These are phyloP conservation scores for Euphorbia pulcherrima DNA, from an alignment of 345 rosid genomes.

Conservation along the genomic window DNA sequence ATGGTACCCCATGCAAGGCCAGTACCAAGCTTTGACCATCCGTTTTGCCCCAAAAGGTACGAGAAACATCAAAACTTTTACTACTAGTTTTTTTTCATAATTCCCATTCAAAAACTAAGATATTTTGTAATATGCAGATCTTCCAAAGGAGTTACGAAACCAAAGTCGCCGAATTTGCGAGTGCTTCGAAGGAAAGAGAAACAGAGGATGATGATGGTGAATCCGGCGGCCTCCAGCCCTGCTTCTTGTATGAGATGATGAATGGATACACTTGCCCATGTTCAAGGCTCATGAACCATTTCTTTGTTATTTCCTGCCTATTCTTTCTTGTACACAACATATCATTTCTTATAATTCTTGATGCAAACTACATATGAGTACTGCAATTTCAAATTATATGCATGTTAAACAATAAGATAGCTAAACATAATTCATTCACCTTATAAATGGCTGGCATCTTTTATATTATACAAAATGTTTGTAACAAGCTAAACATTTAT, in stretches of 20 bases:
- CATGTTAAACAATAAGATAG: too few relatives aligned
- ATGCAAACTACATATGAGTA: too few relatives aligned
- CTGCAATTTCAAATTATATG: too few relatives aligned
- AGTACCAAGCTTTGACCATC: constrained; percentile 71
- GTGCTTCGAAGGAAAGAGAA: constrained; percentile 41
- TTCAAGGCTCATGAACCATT: constrained; percentile 85
- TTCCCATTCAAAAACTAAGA: background rate
- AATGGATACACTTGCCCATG: constrained; percentile 33
- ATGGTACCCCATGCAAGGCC: constrained; percentile 94
- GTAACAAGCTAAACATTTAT: too few relatives aligned
- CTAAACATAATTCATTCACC: too few relatives aligned
- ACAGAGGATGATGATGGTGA: constrained; percentile 12
- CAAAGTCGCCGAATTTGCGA: constrained; percentile 59
- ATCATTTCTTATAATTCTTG: background rate
- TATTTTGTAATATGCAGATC: constrained; percentile 41
- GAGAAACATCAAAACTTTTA: constrained; percentile 10
- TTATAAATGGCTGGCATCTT: too few relatives aligned
- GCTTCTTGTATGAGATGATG: constrained; percentile 54
- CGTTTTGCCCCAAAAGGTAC: constrained; percentile 86
- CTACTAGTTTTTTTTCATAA: background rate
- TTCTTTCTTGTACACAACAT: constrained; percentile 7
- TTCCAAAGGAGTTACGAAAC: constrained; percentile 50
- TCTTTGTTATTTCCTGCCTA: background rate
- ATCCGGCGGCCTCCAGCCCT: constrained; percentile 38
- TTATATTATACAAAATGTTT: too few relatives aligned